Base-by-base conservation (phyloP, 768 basidiomycete genomes). In the Lactarius quietus region DNA sequence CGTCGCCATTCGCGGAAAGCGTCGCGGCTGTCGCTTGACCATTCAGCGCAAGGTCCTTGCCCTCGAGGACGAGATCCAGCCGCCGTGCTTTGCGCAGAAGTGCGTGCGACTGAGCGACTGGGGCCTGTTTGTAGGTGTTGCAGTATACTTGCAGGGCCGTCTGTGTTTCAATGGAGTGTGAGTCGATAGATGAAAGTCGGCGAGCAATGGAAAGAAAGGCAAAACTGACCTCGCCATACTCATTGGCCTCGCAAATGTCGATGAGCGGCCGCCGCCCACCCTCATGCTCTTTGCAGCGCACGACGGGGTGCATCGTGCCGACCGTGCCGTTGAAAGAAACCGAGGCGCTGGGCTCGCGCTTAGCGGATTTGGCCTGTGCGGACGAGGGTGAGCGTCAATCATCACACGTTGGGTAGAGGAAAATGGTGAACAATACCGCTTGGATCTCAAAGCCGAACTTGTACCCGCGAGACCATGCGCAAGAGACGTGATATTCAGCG, bases 391-490 rank as follows among this genome's bases (percentile, higher is more conserved):
- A n/a, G n/a, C n/a, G n/a, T n/a, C n/a, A n/a, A n/a, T n/a, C 31
- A 28, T 54, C 29, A 54, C 31, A 54, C 23, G 20, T 35, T 12
- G 28, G 35, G 33, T 8, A 33, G 33, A 33, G 17, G 31, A 45
- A 15, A 28, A 9, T 26, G 8, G 20, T n/a, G 1, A 9, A 9
- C 77, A 88, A 72, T 69, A 90, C 93, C 39, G 88, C 83, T 71
- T 89, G 89, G 45, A 98, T 84, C 78, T 98, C 95, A 75, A 99
- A 97, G 33, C 93, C 95, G 69, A 98, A 95, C 69, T 81, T 88
- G 78, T 89, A 86, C 0, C 89, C 89, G 45, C 86, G 80, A 60
- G 81, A 83, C 92, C 93, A 98, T 23, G 93, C 97, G 74, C 97
- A 99, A 0, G 92, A 88, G 9, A 88, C 81, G 74, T 99, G 97